Base-by-base conservation (phyloP, 2,329 filamentous ascomycete species). In the Rhynchosporium secalis region DNA sequence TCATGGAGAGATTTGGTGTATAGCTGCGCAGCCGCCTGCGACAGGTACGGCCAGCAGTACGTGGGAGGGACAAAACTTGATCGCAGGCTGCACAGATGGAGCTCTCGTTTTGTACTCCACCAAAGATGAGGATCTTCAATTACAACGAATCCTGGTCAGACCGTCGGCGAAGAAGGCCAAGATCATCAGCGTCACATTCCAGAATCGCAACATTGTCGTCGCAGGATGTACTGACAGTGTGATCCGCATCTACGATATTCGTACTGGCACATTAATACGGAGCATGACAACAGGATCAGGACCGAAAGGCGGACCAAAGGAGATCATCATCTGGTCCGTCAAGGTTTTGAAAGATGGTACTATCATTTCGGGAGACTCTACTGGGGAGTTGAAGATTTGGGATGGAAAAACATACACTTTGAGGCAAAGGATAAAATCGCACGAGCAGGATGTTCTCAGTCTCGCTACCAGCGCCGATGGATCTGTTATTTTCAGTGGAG, bases 1-100 rank as follows among this genome's bases (percentile, higher is more conserved):
- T 76, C 92, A 96, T 76, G 93, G 92, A 68, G 93, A 97, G 72
- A 94, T 98, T 65, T 99, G 95, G 95, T 98, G 94, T 77, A 84
- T 99, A 71, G 91, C 91, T 62, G 90, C 89, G 13, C 94, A 97
- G 77, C 95, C 94, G 3, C 60, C 69, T 36, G 71, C 20, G 20
- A 41, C 20, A 28, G 51, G 36, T 20, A 20, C 51, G 10, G 20
- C 51, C 12, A 54, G 51, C 6, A 20, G 51, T 15, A 29, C 51
- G 60, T 72, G 69, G 65, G 61, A 63, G 33, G 71, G 72, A 20
- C 82, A 85, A 75, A 89, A 91, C 73, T 82, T 99, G 46, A 89
- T 96, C 12, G 90, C 87, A 58, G 95, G 95, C 13, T 98, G 94
- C 67, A 92, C 92, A 31, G 93, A 98, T 75, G 95, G 95, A 56